Percentiles rank a stretch among this genome's conserved stretches.
phyloP scores from a whole-genome alignment of 352 stramenopile species.

The Globisporangium camurandrum region DNA sequence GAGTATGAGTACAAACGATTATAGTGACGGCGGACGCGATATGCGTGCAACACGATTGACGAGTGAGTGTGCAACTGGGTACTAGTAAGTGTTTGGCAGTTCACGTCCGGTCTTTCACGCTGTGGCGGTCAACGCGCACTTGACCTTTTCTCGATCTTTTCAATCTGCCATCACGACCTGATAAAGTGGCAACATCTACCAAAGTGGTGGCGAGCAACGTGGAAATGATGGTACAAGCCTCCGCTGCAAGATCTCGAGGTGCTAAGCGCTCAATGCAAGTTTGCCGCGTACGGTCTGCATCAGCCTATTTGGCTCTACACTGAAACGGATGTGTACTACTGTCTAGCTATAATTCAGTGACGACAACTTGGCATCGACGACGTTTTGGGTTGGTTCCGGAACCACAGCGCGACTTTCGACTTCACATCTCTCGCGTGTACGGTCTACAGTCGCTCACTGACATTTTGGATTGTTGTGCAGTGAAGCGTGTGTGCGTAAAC shows the following conservation, averaged over 20 bases:
- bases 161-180: constrained; percentile 7
- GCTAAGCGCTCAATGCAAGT: constrained; percentile 1
- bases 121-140: constrained; percentile 3
- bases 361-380: not conserved
- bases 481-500: not conserved
- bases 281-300: constrained; percentile 1
- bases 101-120: constrained; percentile 1
- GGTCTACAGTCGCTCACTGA: not conserved
- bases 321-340: constrained; percentile 5
- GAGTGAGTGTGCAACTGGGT: constrained; percentile 4
- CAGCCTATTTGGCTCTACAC: constrained; percentile 11
- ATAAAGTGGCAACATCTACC: constrained; percentile 3
- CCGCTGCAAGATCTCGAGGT: constrained; percentile 9
- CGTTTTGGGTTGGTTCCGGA: constrained; percentile 2
- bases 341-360: not conserved
- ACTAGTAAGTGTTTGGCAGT: not conserved
- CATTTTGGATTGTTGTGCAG: not conserved
- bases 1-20: constrained; percentile 8
- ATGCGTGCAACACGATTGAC: not conserved
- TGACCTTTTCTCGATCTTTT: constrained; percentile 8
- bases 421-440: not conserved
- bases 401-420: constrained; percentile 1
- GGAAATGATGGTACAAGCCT: constrained; percentile 8
- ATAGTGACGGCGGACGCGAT: constrained; percentile 4
- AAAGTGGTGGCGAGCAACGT: constrained; percentile 3